Evolutionary conservation across 371 early-diverging fungal genomes (phyloP), one percentile per base, ranked within the genome.

Genomic region (Mucor saturninus): DNA sequence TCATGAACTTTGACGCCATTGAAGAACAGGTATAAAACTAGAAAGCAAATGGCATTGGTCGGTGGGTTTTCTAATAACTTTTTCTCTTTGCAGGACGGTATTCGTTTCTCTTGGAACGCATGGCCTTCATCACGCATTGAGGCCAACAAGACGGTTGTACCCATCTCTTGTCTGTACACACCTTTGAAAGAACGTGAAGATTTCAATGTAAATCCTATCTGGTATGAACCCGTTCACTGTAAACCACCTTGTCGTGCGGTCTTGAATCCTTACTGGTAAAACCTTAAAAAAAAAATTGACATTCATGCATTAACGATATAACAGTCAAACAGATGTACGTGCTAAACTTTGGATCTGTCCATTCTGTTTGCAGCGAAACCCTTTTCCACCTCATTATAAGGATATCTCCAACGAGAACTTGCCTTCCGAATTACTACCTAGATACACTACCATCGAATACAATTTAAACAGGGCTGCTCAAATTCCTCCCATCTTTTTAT

Each of bases 101-200:
- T 96, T 72, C 92, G 99, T 38, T 90, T 99, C 69, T 94, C 99
- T 28, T 99, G 99, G 99, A 99, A 99, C 83, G 94, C 95, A 30
- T 97, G 97, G 90, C 97, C 99, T 59, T 91, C 93, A 63, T 93
- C 93, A 38, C 91, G 96, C 54, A 76, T 93, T 40, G 99, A 98
- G 74, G 96, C 95, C 14, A 94, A 94, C 28, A 89, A 96, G 66
- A 89, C 94, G 56, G 95, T 98, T 28, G 95, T 99, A 0, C 99
- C 99, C 39, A 92, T 99, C 59, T 94, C 95, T 5, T 92, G 93
- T 68, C 78, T 99, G 58, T 99, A 99, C 80, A 99, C 99, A 40
- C 94, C 97, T n/a, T 84, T 98, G 43, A 98, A 98, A 74, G 95
- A 96, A 70, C 89, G 96, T 43, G 91, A 91, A 58, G 92, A 92